Conservation (phyloP, 208 protist species). For the Trypanosoma cruzi region DNA sequence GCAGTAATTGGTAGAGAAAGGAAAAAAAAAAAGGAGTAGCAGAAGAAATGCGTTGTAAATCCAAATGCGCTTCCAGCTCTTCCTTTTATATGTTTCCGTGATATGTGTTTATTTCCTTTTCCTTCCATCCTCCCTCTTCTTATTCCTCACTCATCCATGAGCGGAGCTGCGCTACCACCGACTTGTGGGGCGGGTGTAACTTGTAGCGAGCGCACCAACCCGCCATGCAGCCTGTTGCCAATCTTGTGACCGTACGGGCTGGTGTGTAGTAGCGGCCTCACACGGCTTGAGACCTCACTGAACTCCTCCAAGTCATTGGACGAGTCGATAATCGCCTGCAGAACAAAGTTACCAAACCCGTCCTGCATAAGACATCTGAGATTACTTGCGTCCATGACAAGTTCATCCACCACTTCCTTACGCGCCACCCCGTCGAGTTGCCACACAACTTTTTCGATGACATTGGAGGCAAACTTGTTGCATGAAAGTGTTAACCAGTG, state of each 20-base stretch:
- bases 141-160: constrained; percentile 5
- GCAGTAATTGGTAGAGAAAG: background rate
- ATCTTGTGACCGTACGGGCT: constrained; percentile 83
- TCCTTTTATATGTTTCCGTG: background rate
- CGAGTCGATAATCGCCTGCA: constrained; percentile 79
- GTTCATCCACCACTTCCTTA: constrained; percentile 53
- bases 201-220: constrained; percentile 7
- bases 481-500: constrained; percentile 71
- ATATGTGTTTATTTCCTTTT: background rate
- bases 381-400: constrained; percentile 57
- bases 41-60: background rate
- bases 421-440: constrained; percentile 39
- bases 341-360: constrained; percentile 87
- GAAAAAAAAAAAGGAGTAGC: background rate
- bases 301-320: constrained; percentile 55
- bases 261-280: constrained; percentile 51
- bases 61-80: background rate
- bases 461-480: constrained; percentile 92
- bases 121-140: background rate
- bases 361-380: constrained; percentile 75
- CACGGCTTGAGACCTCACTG: constrained; percentile 35
- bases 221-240: constrained; percentile 54
- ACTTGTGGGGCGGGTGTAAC: background rate
- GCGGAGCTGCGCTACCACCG: background rate
- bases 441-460: constrained; percentile 84